Percentiles rank a stretch among this genome's conserved stretches.
Conservation (phyloP, 164 flowering plant genomes). For the Amborella trichopoda region DNA sequence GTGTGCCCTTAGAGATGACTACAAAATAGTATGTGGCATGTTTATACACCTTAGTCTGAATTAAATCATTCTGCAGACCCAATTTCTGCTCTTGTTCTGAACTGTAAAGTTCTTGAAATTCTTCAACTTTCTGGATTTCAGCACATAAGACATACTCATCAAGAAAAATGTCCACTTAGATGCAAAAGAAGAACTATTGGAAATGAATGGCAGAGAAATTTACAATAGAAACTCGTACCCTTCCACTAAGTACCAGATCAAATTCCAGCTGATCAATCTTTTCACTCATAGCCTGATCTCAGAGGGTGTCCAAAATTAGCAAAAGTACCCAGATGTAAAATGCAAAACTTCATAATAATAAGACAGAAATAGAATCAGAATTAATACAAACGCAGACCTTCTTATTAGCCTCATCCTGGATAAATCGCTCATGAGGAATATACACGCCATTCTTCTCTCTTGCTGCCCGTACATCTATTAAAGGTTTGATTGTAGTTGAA, state of each 20-base stretch:
- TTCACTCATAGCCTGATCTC: constrained; percentile 88
- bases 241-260: constrained; percentile 59
- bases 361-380: no score
- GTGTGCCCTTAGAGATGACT: not conserved
- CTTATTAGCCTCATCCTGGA: constrained; percentile 73
- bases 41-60: constrained; percentile 57
- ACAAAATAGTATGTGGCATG: no score
- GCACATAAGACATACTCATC: not conserved
- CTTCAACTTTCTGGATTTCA: constrained; percentile 49
- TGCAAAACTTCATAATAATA: no score
- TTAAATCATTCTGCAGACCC: constrained; percentile 66
- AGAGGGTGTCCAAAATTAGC: no score
- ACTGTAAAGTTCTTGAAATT: constrained; percentile 66
- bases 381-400: constrained; percentile 38
- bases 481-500: not conserved
- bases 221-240: no score
- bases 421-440: constrained; percentile 73
- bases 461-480: constrained; percentile 82
- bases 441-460: constrained; percentile 83
- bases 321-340: no score
- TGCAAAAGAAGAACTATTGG: not conserved
- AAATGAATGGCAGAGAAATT: no score
- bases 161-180: not conserved
- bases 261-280: constrained; percentile 72
- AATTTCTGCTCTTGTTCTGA: constrained; percentile 59